These are phyloP conservation scores for Nigrospora oryzae DNA, from an alignment of 2,329 filamentous ascomycete genomes.

Conservation along the genomic window DNA sequence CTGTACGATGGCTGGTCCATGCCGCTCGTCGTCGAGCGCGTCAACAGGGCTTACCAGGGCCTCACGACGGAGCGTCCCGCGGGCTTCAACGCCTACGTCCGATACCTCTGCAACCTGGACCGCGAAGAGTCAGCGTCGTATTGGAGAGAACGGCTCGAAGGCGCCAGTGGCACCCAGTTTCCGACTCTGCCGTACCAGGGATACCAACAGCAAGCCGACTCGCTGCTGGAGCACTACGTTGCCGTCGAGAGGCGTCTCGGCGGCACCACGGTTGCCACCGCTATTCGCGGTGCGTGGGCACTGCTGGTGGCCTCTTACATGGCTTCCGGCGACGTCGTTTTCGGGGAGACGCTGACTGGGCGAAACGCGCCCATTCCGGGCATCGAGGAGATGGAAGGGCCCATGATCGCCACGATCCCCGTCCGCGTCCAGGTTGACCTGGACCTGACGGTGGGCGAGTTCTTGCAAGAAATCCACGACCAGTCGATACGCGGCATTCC, in stretches of 20 bases:
- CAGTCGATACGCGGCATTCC: conserved; percentile 49
- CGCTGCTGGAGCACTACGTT: conserved; percentile 44
- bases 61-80: conserved; percentile 23
- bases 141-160: conserved; percentile 36
- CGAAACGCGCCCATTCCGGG: conserved; percentile 40
- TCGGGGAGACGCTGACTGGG: conserved; percentile 52
- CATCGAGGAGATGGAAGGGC: conserved; percentile 47
- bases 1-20: conserved; percentile 51
- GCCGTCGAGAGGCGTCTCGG: conserved; percentile 20
- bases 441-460: conserved; percentile 35
- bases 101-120: conserved; percentile 32
- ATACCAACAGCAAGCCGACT: conserved; percentile 42
- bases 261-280: conserved; percentile 43
- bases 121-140: conserved; percentile 30
- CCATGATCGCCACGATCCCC: conserved; percentile 53
- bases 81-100: conserved; percentile 41
- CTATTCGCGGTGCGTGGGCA: conserved; percentile 52
- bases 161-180: conserved; percentile 37
- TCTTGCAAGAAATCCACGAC: conserved; percentile 47
- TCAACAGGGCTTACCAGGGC: conserved; percentile 34
- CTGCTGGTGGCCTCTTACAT: conserved; percentile 45
- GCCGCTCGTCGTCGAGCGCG: conserved; percentile 37
- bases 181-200: conserved; percentile 35
- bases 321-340: conserved; percentile 43
- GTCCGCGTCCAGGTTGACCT: conserved; percentile 38